These are phyloP conservation scores for Trifolium repens DNA, from an alignment of 306 rosid genomes.

Conservation along the genomic window DNA sequence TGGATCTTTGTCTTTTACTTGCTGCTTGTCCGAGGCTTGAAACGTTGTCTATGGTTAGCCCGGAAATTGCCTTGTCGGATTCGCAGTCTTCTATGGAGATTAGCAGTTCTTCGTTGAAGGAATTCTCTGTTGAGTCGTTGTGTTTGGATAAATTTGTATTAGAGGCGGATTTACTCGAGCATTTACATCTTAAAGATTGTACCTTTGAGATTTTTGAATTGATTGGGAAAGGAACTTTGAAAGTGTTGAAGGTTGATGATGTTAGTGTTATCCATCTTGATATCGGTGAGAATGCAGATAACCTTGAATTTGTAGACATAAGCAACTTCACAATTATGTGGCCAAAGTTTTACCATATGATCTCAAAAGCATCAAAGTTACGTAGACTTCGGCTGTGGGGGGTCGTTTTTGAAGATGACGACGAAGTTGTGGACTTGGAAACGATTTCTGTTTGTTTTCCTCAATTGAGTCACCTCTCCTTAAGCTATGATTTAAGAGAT, in stretches of 20 bases:
- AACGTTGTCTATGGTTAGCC: constrained; percentile 55
- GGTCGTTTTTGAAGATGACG: constrained; percentile 68
- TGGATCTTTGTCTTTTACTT: constrained; percentile 74
- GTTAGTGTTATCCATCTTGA: constrained; percentile 75
- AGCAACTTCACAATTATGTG: constrained; percentile 75
- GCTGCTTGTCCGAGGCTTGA: constrained; percentile 67
- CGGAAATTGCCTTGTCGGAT: constrained; percentile 69
- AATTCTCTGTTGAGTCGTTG: constrained; percentile 60
- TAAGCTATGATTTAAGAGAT: constrained; percentile 67
- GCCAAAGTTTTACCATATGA: constrained; percentile 82
- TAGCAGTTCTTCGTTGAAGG: constrained; percentile 62
- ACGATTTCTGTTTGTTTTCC: constrained; percentile 70
- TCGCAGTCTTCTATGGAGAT: constrained; percentile 63
- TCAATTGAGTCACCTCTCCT: constrained; percentile 54
- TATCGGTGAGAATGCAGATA: constrained; percentile 69
- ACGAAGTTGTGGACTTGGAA: constrained; percentile 70
- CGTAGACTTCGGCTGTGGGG: constrained; percentile 73
- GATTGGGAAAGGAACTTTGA: constrained; percentile 64
- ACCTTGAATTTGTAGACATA: constrained; percentile 78
- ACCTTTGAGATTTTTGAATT: constrained; percentile 67
- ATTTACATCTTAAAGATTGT: constrained; percentile 65
- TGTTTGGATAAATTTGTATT: constrained; percentile 60
- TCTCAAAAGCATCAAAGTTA: constrained; percentile 71
- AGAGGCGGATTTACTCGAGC: constrained; percentile 68
- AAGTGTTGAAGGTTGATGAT: constrained; percentile 69